phyloP scores from a whole-genome alignment of 225 moss, liverwort and hornwort species.

The Ulota crispa region DNA sequence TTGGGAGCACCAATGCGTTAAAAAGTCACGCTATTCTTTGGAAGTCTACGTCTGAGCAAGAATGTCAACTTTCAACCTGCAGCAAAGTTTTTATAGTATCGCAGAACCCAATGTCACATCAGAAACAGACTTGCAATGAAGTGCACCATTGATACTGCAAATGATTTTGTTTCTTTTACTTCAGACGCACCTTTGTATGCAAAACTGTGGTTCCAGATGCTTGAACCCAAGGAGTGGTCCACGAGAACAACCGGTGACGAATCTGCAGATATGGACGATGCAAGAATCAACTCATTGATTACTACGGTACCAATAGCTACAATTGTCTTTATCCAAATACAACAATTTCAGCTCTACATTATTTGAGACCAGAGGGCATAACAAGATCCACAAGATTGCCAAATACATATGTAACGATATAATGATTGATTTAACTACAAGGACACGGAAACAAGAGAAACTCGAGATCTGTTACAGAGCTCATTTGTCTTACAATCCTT shows the following conservation, averaged over 20 bases:
- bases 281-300: slow-evolving; percentile 16
- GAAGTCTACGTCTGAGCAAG: background rate
- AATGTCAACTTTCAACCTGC: background rate
- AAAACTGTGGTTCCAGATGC: slow-evolving; percentile 93
- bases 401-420: background rate
- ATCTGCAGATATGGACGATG: slow-evolving; percentile 55
- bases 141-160: background rate
- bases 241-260: slow-evolving; percentile 97
- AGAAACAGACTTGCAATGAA: slow-evolving; percentile 13
- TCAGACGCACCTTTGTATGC: slow-evolving; percentile 80
- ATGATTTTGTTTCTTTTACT: background rate
- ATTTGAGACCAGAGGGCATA: slow-evolving; percentile 1
- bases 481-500: background rate
- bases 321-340: background rate
- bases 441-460: slow-evolving; percentile 13
- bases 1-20: background rate
- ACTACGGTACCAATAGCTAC: background rate
- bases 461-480: background rate
- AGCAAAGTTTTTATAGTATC: background rate
- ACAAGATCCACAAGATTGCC: background rate
- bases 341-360: background rate
- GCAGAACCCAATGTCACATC: background rate
- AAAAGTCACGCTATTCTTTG: background rate
- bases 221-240: slow-evolving; percentile 98
- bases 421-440: background rate